phyloP scores from a whole-genome alignment of 1,284 basidiomycete genomes.

The Apiotrichum sp. region DNA sequence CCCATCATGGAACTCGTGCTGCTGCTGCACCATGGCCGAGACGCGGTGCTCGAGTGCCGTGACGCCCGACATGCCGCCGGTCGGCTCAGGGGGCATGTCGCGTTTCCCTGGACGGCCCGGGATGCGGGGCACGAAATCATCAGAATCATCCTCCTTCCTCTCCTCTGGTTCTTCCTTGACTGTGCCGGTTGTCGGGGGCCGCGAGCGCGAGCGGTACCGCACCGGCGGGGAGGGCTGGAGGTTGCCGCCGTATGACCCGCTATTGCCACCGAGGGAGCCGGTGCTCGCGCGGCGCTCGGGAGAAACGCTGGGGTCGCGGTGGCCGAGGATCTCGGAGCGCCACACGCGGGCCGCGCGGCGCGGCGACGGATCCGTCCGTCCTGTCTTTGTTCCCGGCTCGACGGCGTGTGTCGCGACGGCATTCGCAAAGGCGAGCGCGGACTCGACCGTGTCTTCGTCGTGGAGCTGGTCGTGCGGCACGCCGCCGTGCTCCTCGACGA shows the following conservation, averaged over 20 bases:
- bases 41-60: conserved; percentile 7
- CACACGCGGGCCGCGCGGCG: conserved; percentile 15
- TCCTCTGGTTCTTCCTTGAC: conserved; percentile 12
- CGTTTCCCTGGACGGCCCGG: not conserved
- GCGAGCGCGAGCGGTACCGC: conserved; percentile 15
- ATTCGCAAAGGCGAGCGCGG: conserved; percentile 12
- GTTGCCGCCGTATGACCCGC: not conserved
- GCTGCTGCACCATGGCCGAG: conserved; percentile 4
- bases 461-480: conserved; percentile 4
- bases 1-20: conserved; percentile 10
- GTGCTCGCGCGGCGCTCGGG: not conserved
- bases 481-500: conserved; percentile 11
- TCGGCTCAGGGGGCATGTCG: not conserved
- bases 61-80: not conserved
- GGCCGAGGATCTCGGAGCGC: conserved; percentile 15
- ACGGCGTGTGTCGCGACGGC: conserved; percentile 6
- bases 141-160: not conserved
- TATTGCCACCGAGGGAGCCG: not conserved
- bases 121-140: not conserved
- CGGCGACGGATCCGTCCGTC: conserved; percentile 12
- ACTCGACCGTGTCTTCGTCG: not conserved
- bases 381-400: conserved; percentile 2
- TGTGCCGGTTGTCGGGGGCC: conserved; percentile 3
- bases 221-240: not conserved
- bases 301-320: conserved; percentile 7